Base-by-base conservation (phyloP, 2,329 filamentous ascomycete genomes). In the Aspergillus brunneoviolaceus region DNA sequence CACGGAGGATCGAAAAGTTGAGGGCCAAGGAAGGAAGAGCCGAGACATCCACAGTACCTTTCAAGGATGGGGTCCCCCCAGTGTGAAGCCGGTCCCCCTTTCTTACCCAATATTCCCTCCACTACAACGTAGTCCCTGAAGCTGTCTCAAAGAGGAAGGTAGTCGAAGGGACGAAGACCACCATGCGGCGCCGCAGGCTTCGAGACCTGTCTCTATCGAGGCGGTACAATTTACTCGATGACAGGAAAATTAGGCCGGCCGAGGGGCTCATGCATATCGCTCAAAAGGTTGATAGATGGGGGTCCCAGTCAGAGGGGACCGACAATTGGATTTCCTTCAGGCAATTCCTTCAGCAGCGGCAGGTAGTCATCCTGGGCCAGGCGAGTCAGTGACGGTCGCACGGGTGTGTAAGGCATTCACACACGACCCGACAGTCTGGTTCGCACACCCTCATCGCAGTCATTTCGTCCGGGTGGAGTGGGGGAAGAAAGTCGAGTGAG, bases 381-480 rank as follows among this genome's bases (percentile, higher is more conserved):
- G 5, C 49, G 49, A 50, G 14, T 31, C 42, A 55, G 53, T 7
- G 42, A 31, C 23, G 45, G 53, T 51, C 25, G 52, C 51, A 50
- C 58, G 49, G 47, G 49, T 27, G 29, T 49, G 39, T 42, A 63
- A 63, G 63, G 65, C 58, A 62, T 61, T 63, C 35, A 58, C 7
- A 29, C 27, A 29, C 49, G 56, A 63, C 70, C 72, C 70, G 69
- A 65, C 60, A 67, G 63, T 66, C 35, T 68, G 72, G 72, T 62
- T 69, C 67, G 65, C 64, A 66, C 68, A 65, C 64, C 64, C 65
- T 65, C 61, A 49, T 56, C 68, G 68, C 63, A 60, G 55, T 65
- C 23, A 12, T 49, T 55, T 48, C 23, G 27, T 42, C 14, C 10
- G 23, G 27, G 23, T 55, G 42, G 53, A 47, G 33, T 55, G 45